phyloP scores from a whole-genome alignment of 805 yeast species.

The Ogataea pignaliae region DNA sequence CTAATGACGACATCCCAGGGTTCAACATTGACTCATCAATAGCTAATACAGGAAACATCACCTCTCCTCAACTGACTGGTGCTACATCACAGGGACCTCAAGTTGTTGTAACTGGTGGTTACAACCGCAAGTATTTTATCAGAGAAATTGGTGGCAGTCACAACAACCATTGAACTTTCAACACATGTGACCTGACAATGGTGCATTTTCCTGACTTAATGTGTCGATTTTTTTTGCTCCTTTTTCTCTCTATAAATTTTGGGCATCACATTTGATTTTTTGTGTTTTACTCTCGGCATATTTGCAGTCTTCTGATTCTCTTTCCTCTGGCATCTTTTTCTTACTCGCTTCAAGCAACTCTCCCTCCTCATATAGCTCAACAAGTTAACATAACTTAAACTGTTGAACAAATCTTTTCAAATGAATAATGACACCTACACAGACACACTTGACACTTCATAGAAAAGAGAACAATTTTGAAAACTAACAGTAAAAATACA shows the following conservation, averaged over 20 bases:
- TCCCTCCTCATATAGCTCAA: too few species aligned
- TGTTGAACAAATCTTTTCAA: too few species aligned
- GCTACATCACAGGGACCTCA: constrained; percentile 12
- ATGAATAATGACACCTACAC: too few species aligned
- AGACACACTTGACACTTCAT: too few species aligned
- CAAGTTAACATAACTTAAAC: too few species aligned
- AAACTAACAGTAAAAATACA: not conserved
- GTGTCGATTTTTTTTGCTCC: not conserved
- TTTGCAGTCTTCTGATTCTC: too few species aligned
- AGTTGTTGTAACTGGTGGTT: constrained; percentile 31
- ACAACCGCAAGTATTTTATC: constrained; percentile 31
- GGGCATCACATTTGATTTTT: too few species aligned
- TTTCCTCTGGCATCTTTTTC: too few species aligned
- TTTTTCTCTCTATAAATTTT: not conserved
- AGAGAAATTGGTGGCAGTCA: constrained; percentile 21
- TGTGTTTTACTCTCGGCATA: too few species aligned
- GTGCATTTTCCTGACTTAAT: not conserved
- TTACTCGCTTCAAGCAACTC: too few species aligned
- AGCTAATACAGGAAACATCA: not conserved
- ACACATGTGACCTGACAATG: too few species aligned
- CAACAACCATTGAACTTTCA: not conserved
- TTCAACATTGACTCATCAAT: constrained; percentile 17
- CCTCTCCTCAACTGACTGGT: constrained; percentile 1
- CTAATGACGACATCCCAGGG: constrained; percentile 22
- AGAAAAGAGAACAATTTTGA: too few species aligned